Conservation (phyloP, 768 basidiomycete genomes). For the Leucocoprinus birnbaumii region DNA sequence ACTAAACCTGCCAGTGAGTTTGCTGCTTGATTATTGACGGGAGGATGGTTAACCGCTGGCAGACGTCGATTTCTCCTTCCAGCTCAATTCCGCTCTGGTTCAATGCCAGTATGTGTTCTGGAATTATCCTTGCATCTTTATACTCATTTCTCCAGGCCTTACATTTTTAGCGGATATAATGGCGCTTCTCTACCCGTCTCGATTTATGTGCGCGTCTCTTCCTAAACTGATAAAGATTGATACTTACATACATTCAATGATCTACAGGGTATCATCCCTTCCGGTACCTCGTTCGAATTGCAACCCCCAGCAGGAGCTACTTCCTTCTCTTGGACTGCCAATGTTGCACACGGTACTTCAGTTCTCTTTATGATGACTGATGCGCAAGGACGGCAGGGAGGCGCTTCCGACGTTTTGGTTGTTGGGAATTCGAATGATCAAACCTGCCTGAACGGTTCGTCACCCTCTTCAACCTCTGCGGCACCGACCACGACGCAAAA, state of each 20-base stretch:
- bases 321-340: constrained; percentile 51
- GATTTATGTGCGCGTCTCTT: constrained; percentile 38
- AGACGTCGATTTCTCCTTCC: constrained; percentile 44
- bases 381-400: constrained; percentile 48
- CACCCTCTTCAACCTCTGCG: constrained; percentile 49
- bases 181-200: constrained; percentile 51
- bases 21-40: background rate
- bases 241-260: background rate
- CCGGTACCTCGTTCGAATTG: constrained; percentile 49
- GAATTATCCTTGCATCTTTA: background rate
- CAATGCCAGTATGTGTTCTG: constrained; percentile 54
- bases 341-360: constrained; percentile 55
- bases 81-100: constrained; percentile 47
- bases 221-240: background rate
- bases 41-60: background rate
- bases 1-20: constrained; percentile 39
- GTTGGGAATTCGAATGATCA: constrained; percentile 46
- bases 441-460: constrained; percentile 49
- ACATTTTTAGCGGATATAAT: constrained; percentile 40
- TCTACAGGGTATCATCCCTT: constrained; percentile 58
- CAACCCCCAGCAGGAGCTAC: constrained; percentile 34
- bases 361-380: constrained; percentile 59
- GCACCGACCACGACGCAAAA: constrained; percentile 22
- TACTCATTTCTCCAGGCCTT: constrained; percentile 33
- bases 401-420: constrained; percentile 48